A percentile compares a stretch with the other conserved stretches of the same genome.
Evolutionary conservation across 2,329 filamentous ascomycete genomes (phyloP).

Genomic region (Colletotrichum higginsianum): DNA sequence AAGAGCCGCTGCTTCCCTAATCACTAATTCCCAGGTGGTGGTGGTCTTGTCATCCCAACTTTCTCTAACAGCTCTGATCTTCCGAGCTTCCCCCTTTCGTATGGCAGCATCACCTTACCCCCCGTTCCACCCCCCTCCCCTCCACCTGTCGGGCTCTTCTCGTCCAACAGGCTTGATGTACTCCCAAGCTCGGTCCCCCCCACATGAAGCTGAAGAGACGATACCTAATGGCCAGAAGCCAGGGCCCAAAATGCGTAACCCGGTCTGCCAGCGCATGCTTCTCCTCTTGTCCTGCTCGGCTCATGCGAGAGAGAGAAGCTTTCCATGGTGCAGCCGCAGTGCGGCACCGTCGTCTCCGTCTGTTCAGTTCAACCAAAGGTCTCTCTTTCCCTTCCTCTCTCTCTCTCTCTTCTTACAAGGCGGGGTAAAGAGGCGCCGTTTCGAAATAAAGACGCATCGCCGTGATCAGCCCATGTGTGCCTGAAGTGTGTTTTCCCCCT

Average conservation of each 20-base stretch:
- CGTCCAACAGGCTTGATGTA: neutral
- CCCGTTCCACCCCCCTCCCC: neutral
- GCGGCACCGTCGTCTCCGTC: neutral
- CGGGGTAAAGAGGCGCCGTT: conserved; percentile 36
- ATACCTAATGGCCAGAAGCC: conserved; percentile 7
- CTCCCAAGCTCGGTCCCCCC: neutral
- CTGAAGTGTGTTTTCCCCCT: conserved; percentile 1
- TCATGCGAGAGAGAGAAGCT: conserved; percentile 15
- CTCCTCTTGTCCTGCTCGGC: conserved; percentile 14
- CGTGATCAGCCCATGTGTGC: conserved; percentile 33
- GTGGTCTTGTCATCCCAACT: neutral
- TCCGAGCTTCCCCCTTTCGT: neutral
- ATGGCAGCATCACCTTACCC: neutral
- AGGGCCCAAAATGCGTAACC: neutral
- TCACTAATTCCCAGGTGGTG: neutral
- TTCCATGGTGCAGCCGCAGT: neutral
- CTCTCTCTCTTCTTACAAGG: conserved; percentile 4
- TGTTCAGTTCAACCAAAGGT: neutral
- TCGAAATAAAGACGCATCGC: conserved; percentile 30
- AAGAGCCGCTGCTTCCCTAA: conserved; percentile 19
- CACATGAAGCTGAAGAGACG: conserved; percentile 14
- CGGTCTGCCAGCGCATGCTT: neutral
- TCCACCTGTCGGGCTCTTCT: neutral
- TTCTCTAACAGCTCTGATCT: neutral
- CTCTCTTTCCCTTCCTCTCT: no score